phyloP scores from a whole-genome alignment of 1,139 yeast genomes.

The Magnusiomyces clavatus region DNA sequence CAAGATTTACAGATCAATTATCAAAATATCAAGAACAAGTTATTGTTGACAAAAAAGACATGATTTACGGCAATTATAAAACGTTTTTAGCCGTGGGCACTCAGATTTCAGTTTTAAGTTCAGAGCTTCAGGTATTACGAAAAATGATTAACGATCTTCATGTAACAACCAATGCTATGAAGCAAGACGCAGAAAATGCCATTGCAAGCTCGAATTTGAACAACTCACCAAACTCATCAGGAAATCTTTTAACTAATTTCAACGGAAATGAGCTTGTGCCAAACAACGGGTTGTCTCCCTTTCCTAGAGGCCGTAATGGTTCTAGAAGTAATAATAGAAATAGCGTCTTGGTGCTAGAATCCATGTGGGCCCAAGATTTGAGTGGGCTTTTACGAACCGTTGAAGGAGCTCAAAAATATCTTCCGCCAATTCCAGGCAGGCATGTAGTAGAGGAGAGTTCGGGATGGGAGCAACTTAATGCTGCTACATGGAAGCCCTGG shows the following conservation, averaged over 20 bases:
- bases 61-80: slow-evolving; percentile 63
- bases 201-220: slow-evolving; percentile 20
- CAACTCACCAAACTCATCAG: background rate
- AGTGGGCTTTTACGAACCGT: slow-evolving; percentile 70
- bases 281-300: background rate
- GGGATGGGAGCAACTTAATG: slow-evolving; percentile 81
- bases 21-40: slow-evolving; percentile 46
- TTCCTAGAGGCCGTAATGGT: background rate
- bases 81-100: slow-evolving; percentile 62
- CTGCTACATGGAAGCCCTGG: slow-evolving; percentile 78
- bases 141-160: slow-evolving; percentile 53
- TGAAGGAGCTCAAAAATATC: slow-evolving; percentile 80
- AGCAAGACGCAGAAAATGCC: slow-evolving; percentile 51
- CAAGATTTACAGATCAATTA: slow-evolving; percentile 57
- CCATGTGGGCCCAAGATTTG: slow-evolving; percentile 74
- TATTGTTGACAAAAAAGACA: slow-evolving; percentile 55
- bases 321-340: slow-evolving; percentile 42
- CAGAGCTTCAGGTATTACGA: slow-evolving; percentile 56
- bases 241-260: background rate
- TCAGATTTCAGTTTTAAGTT: slow-evolving; percentile 55
- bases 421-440: slow-evolving; percentile 72
- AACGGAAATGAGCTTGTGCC: background rate
- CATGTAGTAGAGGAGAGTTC: slow-evolving; percentile 76
- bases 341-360: slow-evolving; percentile 64
- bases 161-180: slow-evolving; percentile 57